Conservation (phyloP, 306 rosid genomes). For the Cajanus cajan region DNA sequence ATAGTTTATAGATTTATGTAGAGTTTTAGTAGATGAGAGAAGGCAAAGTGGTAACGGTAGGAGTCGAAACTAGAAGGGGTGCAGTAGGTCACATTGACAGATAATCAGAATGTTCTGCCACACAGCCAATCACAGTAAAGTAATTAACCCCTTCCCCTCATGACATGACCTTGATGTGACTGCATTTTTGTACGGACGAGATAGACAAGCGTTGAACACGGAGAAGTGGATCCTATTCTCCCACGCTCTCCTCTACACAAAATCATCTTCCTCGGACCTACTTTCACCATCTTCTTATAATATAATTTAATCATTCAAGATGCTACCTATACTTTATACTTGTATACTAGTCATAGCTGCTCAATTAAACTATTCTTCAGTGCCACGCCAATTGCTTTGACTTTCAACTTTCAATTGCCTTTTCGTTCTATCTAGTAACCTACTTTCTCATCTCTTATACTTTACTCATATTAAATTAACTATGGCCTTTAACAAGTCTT, state of each 20-base stretch:
- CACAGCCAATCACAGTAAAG: constrained; percentile 21
- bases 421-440: not conserved
- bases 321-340: not conserved
- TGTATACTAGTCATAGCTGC: not conserved
- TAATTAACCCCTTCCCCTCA: not conserved
- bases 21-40: not conserved
- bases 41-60: not conserved
- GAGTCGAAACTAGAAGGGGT: not conserved
- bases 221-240: constrained; percentile 35
- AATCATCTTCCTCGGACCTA: constrained; percentile 31
- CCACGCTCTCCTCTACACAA: not conserved
- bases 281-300: not conserved
- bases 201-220: constrained; percentile 35
- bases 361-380: not conserved
- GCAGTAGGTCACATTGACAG: constrained; percentile 17
- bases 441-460: not conserved
- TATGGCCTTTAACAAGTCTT: not conserved
- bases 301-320: not conserved
- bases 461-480: not conserved
- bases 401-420: not conserved
- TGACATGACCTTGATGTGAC: constrained; percentile 34
- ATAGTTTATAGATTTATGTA: too few species aligned
- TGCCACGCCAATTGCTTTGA: not conserved
- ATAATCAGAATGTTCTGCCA: constrained; percentile 24
- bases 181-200: constrained; percentile 17